Base-by-base conservation (phyloP, 371 early-diverging fungal genomes). In the Mortierella sp. region DNA sequence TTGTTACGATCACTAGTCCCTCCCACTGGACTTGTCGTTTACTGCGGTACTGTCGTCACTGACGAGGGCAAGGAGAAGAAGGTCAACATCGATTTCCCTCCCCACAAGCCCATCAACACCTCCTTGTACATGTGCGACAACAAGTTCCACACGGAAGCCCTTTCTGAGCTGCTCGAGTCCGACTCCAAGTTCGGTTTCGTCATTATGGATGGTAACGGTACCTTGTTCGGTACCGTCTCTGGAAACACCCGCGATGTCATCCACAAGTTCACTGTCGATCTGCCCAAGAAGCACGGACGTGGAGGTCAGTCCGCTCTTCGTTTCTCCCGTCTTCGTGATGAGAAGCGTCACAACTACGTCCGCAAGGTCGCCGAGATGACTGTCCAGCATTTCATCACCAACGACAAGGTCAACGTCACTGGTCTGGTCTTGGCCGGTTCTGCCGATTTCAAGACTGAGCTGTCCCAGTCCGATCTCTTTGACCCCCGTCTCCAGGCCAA, bases 261-360 rank as follows among this genome's bases (percentile, higher is more conserved):
- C 74, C 98, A 99, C 90, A 96, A 96, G 85, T 90, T 99, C 68
- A 87, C 92, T 31, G 99, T 99, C 50, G 99, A 99, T 85, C 88
- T 99, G 76, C 99, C 99, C 77, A 99, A 99, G 92, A 99, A 99
- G 95, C 99, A 99, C 93, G 99, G 88, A 68, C 96, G 99, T 88
- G 99, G 99, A 91, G 99, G 99, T 93, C 99, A 99, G 90, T 99
- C 99, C 29, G 99, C 99, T 26, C 94, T 99, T 75, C 98, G 99
- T 94, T 99, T 99, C 90, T 96, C 99, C 8, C 97, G 99, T 92
- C 93, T 99, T 52, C 95, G 99, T 81, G 96, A 98, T 76, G 99
- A 99, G 87, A 99, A 98, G 90, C 96, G 99, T 67, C 97, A 98
- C 90, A 97, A 99, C 85, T 99, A 99, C 84, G 95, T 99, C 64